Evolutionary conservation across 2,329 filamentous ascomycete genomes (phyloP).

Genomic region (Talaromyces sp.): DNA sequence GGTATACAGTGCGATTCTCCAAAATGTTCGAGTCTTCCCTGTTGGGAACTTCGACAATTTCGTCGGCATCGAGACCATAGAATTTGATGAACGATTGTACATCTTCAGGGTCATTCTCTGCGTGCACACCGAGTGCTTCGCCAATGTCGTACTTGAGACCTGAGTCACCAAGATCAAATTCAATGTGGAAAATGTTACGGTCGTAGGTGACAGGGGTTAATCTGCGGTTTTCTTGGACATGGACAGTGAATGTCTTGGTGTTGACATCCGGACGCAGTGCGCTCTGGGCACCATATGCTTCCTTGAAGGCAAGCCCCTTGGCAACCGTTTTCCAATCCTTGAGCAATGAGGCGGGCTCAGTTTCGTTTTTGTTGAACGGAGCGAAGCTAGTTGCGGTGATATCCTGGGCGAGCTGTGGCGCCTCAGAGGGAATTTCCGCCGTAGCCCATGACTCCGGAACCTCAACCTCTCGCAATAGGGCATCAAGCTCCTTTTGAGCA

Average conservation of each 20-base stretch:
- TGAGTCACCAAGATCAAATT: conserved; percentile 89
- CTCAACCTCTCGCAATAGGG: conserved; percentile 66
- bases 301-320: conserved; percentile 87
- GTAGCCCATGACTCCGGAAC: conserved; percentile 77
- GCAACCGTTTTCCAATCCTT: conserved; percentile 78
- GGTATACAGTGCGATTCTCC: conserved; percentile 88
- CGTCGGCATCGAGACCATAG: conserved; percentile 77
- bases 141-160: conserved; percentile 95
- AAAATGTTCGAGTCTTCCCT: conserved; percentile 69
- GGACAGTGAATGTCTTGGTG: conserved; percentile 80
- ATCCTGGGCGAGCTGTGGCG: conserved; percentile 52
- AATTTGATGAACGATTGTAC: conserved; percentile 82
- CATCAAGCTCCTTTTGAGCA: conserved; percentile 56
- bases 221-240: conserved; percentile 91
- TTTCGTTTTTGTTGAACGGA: conserved; percentile 69
- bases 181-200: conserved; percentile 99
- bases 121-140: conserved; percentile 92
- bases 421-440: conserved; percentile 45
- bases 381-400: conserved; percentile 78
- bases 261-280: conserved; percentile 78
- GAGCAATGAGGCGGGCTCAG: conserved; percentile 61
- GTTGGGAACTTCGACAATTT: conserved; percentile 85
- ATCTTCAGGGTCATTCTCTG: conserved; percentile 78
- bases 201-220: conserved; percentile 86
- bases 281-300: conserved; percentile 73